Percentiles rank a stretch among this genome's conserved stretches.
Evolutionary conservation across 345 rosid species (phyloP).

Genomic region (Lenwebbia sp.): DNA sequence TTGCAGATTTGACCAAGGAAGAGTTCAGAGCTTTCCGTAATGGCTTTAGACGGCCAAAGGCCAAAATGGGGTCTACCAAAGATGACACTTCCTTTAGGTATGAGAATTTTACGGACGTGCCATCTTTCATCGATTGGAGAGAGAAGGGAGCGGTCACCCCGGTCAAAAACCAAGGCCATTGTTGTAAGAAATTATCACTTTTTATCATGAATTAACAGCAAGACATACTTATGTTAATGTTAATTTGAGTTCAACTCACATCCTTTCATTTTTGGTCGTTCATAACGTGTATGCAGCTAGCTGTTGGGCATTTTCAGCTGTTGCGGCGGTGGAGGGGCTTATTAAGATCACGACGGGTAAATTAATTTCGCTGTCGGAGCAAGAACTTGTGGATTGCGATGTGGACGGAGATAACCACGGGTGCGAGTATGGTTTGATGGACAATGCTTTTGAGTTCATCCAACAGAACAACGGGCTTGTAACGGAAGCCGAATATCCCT

Average conservation of each 20-base stretch:
- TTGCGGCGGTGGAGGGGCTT: slow-evolving; percentile 54
- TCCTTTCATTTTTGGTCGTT: background rate
- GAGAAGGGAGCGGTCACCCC: slow-evolving; percentile 2
- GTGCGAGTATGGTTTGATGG: slow-evolving; percentile 47
- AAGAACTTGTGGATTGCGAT: slow-evolving; percentile 54
- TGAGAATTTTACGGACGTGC: background rate
- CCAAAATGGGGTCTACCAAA: background rate
- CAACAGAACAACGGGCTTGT: slow-evolving; percentile 28
- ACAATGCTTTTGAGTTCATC: slow-evolving; percentile 39
- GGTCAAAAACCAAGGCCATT: background rate
- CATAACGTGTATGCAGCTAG: slow-evolving; percentile 12
- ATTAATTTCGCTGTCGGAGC: slow-evolving; percentile 47
- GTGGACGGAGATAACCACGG: slow-evolving; percentile 14
- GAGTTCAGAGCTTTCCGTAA: slow-evolving; percentile 39
- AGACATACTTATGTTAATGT: background rate
- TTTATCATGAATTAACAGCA: background rate
- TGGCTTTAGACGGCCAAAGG: slow-evolving; percentile 11
- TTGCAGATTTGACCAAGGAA: slow-evolving; percentile 37
- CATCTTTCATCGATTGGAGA: background rate
- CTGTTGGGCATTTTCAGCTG: slow-evolving; percentile 79
- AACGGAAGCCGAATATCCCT: slow-evolving; percentile 37
- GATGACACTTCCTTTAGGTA: background rate
- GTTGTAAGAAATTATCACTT: background rate
- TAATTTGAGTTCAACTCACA: background rate
- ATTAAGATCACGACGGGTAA: slow-evolving; percentile 39